phyloP scores from a whole-genome alignment of 2,329 filamentous ascomycete species.

The Sphaerostilbella broomeana region DNA sequence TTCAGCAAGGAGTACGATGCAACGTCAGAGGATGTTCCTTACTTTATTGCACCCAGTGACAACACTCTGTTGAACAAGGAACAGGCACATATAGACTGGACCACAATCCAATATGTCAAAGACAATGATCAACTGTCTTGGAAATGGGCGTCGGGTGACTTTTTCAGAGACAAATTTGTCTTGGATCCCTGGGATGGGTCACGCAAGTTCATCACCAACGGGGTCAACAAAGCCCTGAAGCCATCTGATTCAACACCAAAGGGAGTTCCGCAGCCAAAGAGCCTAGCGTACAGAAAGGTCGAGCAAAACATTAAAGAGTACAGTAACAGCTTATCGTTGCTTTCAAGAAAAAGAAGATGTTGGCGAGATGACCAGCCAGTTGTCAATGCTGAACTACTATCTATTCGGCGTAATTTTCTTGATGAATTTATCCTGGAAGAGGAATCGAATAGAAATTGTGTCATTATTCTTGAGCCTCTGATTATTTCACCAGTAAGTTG shows the following conservation, averaged over 20 bases:
- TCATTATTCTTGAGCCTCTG: constrained; percentile 70
- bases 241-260: constrained; percentile 60
- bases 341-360: constrained; percentile 40
- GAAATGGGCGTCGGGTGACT: constrained; percentile 38
- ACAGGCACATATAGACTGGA: constrained; percentile 53
- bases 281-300: constrained; percentile 35
- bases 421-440: constrained; percentile 56
- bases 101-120: constrained; percentile 38
- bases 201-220: constrained; percentile 51
- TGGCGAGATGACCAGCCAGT: constrained; percentile 74
- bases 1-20: constrained; percentile 82
- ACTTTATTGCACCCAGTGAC: constrained; percentile 66
- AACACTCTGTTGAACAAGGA: constrained; percentile 18
- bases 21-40: constrained; percentile 60
- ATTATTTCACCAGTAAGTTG: constrained; percentile 66
- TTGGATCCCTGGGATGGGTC: constrained; percentile 56
- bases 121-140: constrained; percentile 30
- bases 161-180: constrained; percentile 49
- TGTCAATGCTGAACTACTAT: constrained; percentile 64
- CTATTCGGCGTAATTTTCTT: constrained; percentile 76
- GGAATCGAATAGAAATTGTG: constrained; percentile 44
- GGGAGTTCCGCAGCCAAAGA: constrained; percentile 41
- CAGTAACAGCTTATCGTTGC: constrained; percentile 67
- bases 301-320: constrained; percentile 71
- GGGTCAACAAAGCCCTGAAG: constrained; percentile 50